Evolutionary conservation across 352 stramenopile species (phyloP), one percentile per base, ranked within the genome.

Genomic region (Phytophthora pseudosyringae): DNA sequence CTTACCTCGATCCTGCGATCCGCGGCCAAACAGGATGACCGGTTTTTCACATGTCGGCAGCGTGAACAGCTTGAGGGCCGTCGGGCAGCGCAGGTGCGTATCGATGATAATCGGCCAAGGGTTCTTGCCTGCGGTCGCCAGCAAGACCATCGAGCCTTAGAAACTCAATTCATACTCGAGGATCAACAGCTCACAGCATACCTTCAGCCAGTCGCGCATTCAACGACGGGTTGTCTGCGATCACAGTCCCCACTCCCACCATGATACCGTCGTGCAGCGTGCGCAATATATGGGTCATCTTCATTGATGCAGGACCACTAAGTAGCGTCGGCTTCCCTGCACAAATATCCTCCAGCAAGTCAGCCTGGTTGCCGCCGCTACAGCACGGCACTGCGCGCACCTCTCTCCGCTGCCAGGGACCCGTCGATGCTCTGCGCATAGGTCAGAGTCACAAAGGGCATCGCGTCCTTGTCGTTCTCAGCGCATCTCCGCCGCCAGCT

Each of bases 361-460:
- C 21, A 64, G 32, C 28, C 18, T 43, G 16, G 28, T 28, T 35
- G 36, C 18, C 3, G 2, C 1, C 28, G 18, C 51, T 26, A 9
- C 26, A 58, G 8, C 41, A 35, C 38, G 5, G 13, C 36, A 12
- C 58, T 46, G 11, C 7, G 29, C 55, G 7, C 46, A 90, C 87
- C 87, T 76, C 78, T 75, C 51, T 85, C 57, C 3, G 75, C 80
- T 2, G 89, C 58, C 33, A 97, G 85, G 4, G 81, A 95, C 1
- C 90, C 90, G 49, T 97, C 90, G 9, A 97, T 86, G 55, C 90
- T 97, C 58, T 97, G 90, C 38, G 90, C 90, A 54, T 97, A 97
- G 10, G 89, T 95, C 15, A 97, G 66, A 36, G 90, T 97, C 39
- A 97, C 60, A 28, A 87, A 83, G 3, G 86, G 81, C 40, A 73